Percentiles rank a stretch among this genome's conserved stretches.
Evolutionary conservation across 805 yeast species (phyloP).

Genomic region (Phaffomyces thermotolerans): DNA sequence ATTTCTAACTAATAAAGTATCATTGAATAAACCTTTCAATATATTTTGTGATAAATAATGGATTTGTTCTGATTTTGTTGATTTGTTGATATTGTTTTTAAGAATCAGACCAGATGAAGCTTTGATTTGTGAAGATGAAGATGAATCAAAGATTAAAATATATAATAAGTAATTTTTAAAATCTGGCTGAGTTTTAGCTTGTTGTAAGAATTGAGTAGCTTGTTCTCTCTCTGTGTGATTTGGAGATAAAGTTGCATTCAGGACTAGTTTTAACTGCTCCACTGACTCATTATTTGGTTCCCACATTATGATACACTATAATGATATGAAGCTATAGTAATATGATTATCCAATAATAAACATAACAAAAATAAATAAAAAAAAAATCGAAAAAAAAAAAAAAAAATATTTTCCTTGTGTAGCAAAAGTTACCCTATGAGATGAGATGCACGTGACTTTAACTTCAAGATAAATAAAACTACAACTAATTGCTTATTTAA

Average conservation of each 20-base stretch:
- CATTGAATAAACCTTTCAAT: slow-evolving; percentile 43
- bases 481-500: neutral
- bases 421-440: slow-evolving; percentile 1
- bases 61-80: slow-evolving; percentile 26
- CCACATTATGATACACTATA: slow-evolving; percentile 44
- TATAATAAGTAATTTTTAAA: slow-evolving; percentile 73
- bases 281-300: slow-evolving; percentile 55
- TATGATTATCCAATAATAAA: neutral
- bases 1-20: slow-evolving; percentile 61
- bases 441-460: neutral
- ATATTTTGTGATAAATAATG: slow-evolving; percentile 30
- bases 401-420: too few relatives aligned
- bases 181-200: slow-evolving; percentile 67
- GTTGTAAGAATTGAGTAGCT: slow-evolving; percentile 69
- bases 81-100: slow-evolving; percentile 61
- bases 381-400: too few relatives aligned
- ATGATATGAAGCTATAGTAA: neutral
- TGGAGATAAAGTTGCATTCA: slow-evolving; percentile 66
- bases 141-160: slow-evolving; percentile 51
- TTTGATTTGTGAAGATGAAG: slow-evolving; percentile 48
- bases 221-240: slow-evolving; percentile 44
- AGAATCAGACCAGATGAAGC: slow-evolving; percentile 86
- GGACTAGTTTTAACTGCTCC: slow-evolving; percentile 55
- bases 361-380: too few relatives aligned
- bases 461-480: neutral